Percentiles rank a stretch among this genome's conserved stretches.
phyloP scores from a whole-genome alignment of 495 filamentous ascomycete genomes.

The Penicillium longicatenatum region DNA sequence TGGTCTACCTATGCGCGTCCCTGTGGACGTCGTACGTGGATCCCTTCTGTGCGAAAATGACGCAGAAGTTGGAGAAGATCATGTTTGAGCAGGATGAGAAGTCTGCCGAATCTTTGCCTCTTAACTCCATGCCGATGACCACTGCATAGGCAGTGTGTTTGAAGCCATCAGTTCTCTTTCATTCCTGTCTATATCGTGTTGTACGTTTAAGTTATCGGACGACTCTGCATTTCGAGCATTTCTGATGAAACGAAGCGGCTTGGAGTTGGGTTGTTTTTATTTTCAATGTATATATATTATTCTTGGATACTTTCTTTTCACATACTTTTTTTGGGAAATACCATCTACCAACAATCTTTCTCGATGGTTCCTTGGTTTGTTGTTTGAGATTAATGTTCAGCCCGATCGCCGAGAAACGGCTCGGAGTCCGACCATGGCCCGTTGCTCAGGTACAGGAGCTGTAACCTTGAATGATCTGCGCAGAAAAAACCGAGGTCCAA shows the following conservation, averaged over 20 bases:
- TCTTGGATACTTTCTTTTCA: background rate
- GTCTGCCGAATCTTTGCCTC: constrained; percentile 39
- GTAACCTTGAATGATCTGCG: too few relatives aligned
- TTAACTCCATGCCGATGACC: constrained; percentile 35
- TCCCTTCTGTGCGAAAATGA: constrained; percentile 63
- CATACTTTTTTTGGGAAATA: constrained; percentile 4
- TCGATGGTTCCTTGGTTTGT: background rate
- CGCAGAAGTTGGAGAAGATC: constrained; percentile 56
- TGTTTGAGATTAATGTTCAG: too few relatives aligned
- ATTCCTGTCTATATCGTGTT: background rate
- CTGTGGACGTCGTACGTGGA: constrained; percentile 68
- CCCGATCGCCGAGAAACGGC: background rate
- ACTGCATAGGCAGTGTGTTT: constrained; percentile 1
- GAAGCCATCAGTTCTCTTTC: background rate
- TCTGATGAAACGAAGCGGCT: constrained; percentile 4
- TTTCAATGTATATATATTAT: constrained; percentile 10
- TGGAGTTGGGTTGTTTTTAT: constrained; percentile 8
- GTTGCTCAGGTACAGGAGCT: background rate
- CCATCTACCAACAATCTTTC: background rate
- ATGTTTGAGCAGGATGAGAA: constrained; percentile 58
- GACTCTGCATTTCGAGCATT: constrained; percentile 9
- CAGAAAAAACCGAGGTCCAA: background rate
- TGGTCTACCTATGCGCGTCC: constrained; percentile 57
- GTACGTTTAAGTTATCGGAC: background rate
- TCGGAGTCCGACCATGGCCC: background rate